Evolutionary conservation across 2,329 filamentous ascomycete genomes (phyloP).

Genomic region (Colletotrichum sojae): DNA sequence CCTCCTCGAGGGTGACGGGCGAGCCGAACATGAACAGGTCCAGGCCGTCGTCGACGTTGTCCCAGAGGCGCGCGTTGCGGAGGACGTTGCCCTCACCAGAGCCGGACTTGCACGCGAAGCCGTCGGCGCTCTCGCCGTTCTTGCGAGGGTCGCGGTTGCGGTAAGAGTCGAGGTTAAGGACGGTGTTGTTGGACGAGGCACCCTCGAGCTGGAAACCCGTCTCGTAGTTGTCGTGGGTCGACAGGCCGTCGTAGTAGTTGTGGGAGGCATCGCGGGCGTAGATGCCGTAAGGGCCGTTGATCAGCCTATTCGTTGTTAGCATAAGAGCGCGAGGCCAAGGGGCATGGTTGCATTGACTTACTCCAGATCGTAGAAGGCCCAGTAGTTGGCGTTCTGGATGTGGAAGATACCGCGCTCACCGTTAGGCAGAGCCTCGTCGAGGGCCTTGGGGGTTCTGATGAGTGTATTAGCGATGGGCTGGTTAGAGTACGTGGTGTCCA

Average conservation of each 20-base stretch:
- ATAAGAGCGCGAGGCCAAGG: neutral
- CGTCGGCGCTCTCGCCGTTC: constrained; percentile 64
- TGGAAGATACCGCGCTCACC: constrained; percentile 60
- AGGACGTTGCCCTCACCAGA: constrained; percentile 60
- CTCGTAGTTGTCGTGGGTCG: constrained; percentile 54
- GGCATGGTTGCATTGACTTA: constrained; percentile 3
- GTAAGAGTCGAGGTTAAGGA: constrained; percentile 58
- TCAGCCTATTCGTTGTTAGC: constrained; percentile 41
- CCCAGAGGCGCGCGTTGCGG: constrained; percentile 60
- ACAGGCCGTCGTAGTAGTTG: constrained; percentile 50
- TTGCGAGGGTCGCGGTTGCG: constrained; percentile 60
- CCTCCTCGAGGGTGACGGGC: constrained; percentile 57
- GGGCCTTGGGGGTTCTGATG: constrained; percentile 53
- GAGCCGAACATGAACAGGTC: constrained; percentile 59
- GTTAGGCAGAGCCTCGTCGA: constrained; percentile 55
- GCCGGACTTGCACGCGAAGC: constrained; percentile 62
- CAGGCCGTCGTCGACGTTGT: constrained; percentile 64
- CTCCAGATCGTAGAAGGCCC: constrained; percentile 58
- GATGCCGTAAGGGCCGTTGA: constrained; percentile 52
- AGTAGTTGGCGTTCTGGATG: constrained; percentile 59
- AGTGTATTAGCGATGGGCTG: neutral
- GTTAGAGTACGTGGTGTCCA: neutral
- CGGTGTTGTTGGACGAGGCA: constrained; percentile 50
- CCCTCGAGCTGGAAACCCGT: constrained; percentile 52
- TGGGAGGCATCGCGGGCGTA: constrained; percentile 51